Percentiles rank a stretch among this genome's conserved stretches.
phyloP scores from a whole-genome alignment of 306 rosid species.

The Lagenaria siceraria region DNA sequence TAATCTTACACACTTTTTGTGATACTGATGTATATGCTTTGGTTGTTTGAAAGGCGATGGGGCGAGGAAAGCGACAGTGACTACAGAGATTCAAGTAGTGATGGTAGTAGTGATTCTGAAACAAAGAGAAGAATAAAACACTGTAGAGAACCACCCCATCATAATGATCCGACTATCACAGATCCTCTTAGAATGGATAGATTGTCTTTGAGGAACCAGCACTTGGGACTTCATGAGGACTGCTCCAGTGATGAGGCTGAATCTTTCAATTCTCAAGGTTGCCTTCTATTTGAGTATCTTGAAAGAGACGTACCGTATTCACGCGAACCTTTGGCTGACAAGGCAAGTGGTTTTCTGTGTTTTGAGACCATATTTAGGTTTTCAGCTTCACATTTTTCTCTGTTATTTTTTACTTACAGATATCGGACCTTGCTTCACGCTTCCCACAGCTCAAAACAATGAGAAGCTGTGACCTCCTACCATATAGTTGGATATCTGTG shows the following conservation, averaged over 20 bases:
- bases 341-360: constrained; percentile 23
- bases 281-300: constrained; percentile 30
- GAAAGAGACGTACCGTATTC: constrained; percentile 35
- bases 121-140: constrained; percentile 24
- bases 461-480: constrained; percentile 42
- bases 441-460: constrained; percentile 27
- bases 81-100: constrained; percentile 36
- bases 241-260: constrained; percentile 34
- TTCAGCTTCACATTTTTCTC: neutral
- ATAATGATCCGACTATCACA: constrained; percentile 8
- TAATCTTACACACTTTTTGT: neutral
- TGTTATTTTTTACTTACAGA: constrained; percentile 13
- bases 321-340: constrained; percentile 41
- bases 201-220: constrained; percentile 24
- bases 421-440: constrained; percentile 31
- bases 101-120: constrained; percentile 33
- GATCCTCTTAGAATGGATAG: constrained; percentile 20
- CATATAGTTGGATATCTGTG: constrained; percentile 52
- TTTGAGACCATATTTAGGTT: neutral
- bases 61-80: constrained; percentile 28
- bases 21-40: neutral
- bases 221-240: constrained; percentile 6
- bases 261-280: constrained; percentile 18
- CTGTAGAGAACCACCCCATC: constrained; percentile 14
- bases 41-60: constrained; percentile 22